A percentile compares a stretch with the other conserved stretches of the same genome.
Conservation (phyloP, 352 stramenopile genomes). For the Elongisporangium undulatum region DNA sequence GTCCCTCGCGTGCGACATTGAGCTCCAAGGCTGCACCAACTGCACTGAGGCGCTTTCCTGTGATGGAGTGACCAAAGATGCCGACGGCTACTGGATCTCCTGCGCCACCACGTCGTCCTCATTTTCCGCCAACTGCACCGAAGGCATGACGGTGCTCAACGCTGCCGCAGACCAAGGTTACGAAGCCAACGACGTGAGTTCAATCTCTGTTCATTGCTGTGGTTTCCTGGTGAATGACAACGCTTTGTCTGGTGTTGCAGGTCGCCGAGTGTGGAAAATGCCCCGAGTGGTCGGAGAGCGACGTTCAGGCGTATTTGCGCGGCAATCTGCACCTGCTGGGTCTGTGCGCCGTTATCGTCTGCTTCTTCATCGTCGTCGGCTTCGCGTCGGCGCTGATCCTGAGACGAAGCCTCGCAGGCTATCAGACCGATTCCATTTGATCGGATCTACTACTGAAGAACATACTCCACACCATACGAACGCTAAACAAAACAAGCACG, state of each 20-base stretch:
- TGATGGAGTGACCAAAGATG: conserved; percentile 30
- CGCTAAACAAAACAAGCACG: conserved; percentile 4
- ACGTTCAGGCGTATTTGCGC: conserved; percentile 67
- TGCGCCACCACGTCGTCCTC: conserved; percentile 21
- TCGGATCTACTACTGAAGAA: not conserved
- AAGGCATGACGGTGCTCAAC: conserved; percentile 57
- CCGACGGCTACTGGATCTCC: conserved; percentile 33
- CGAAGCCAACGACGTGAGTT: conserved; percentile 55
- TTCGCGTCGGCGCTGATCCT: conserved; percentile 66
- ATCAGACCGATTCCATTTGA: conserved; percentile 86
- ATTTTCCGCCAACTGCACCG: conserved; percentile 23
- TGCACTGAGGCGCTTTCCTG: conserved; percentile 51
- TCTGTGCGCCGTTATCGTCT: conserved; percentile 60
- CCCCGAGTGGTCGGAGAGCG: conserved; percentile 64
- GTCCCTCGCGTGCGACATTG: conserved; percentile 62
- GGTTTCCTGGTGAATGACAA: conserved; percentile 2
- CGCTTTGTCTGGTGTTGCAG: conserved; percentile 19
- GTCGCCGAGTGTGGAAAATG: conserved; percentile 71
- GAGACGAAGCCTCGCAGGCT: conserved; percentile 65
- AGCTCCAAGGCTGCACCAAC: conserved; percentile 68
- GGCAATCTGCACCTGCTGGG: conserved; percentile 61
- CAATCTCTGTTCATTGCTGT: not conserved
- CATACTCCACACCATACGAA: not conserved
- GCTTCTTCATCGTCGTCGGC: conserved; percentile 74
- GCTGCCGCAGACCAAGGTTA: conserved; percentile 46